Evolutionary conservation across 768 basidiomycete genomes (phyloP).

Genomic region (Podaxis sp.): DNA sequence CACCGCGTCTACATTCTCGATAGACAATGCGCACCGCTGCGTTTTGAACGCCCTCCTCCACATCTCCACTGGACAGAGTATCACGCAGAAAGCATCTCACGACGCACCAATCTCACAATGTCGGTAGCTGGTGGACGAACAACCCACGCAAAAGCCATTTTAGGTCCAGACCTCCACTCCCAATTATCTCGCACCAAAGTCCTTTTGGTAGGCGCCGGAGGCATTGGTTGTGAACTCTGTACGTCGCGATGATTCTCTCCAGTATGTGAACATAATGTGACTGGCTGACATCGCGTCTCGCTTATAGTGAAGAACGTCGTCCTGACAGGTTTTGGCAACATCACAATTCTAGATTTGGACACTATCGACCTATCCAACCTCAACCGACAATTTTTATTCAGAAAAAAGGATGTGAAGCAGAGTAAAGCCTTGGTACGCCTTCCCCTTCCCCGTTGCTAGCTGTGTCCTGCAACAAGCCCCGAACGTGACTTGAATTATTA

Average conservation of each 20-base stretch:
- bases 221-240: constrained; percentile 97
- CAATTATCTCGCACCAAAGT: constrained; percentile 66
- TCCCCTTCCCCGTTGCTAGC: not conserved
- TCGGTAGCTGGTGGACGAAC: constrained; percentile 51
- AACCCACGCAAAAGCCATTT: constrained; percentile 71
- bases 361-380: constrained; percentile 98
- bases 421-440: constrained; percentile 83
- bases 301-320: constrained; percentile 91
- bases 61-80: not conserved
- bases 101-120: constrained; percentile 28
- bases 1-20: constrained; percentile 4
- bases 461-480: not conserved
- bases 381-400: constrained; percentile 95
- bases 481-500: not conserved
- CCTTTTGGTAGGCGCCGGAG: constrained; percentile 92
- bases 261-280: not conserved
- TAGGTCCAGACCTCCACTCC: constrained; percentile 70
- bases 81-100: not conserved
- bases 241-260: constrained; percentile 27
- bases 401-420: constrained; percentile 96
- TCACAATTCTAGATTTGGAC: constrained; percentile 93
- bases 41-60: not conserved
- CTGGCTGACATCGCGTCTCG: not conserved
- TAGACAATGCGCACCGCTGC: not conserved
- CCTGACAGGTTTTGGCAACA: constrained; percentile 87